Percentiles rank a stretch among this genome's conserved stretches.
phyloP scores from a whole-genome alignment of 805 yeast genomes.

The Barnettozyma botsteinii region DNA sequence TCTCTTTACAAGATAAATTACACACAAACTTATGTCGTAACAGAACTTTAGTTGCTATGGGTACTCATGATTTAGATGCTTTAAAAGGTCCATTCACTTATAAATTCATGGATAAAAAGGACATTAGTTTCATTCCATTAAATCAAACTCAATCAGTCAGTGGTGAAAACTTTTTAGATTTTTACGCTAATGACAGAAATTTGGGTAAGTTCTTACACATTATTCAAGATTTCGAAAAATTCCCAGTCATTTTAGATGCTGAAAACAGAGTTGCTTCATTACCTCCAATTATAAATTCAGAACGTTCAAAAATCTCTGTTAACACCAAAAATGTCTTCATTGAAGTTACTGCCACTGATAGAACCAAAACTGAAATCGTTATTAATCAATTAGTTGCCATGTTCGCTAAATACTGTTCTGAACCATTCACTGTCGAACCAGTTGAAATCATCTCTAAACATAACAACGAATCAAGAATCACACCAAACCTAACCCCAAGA shows the following conservation, averaged over 20 bases:
- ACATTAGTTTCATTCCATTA: conserved; percentile 68
- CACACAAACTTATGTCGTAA: conserved; percentile 95
- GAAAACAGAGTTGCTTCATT: conserved; percentile 75
- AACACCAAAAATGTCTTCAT: conserved; percentile 84
- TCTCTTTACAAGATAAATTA: conserved; percentile 91
- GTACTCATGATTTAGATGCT: conserved; percentile 91
- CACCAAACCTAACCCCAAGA: conserved; percentile 71
- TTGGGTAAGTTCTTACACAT: conserved; percentile 84
- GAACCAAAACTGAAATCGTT: conserved; percentile 89
- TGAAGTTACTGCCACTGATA: conserved; percentile 93
- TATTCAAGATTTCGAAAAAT: conserved; percentile 81
- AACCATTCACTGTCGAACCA: conserved; percentile 85
- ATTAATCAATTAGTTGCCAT: conserved; percentile 89
- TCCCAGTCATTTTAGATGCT: conserved; percentile 83
- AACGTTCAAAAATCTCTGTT: conserved; percentile 80
- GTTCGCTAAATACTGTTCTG: conserved; percentile 84
- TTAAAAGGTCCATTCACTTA: conserved; percentile 79
- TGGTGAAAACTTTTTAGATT: conserved; percentile 79
- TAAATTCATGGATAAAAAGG: conserved; percentile 76
- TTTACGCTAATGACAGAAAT: conserved; percentile 86
- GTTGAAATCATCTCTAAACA: conserved; percentile 79
- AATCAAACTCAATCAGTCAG: conserved; percentile 64
- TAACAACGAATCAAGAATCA: conserved; percentile 65
- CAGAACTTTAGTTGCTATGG: conserved; percentile 96
- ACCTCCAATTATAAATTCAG: conserved; percentile 96